Evolutionary conservation across 768 basidiomycete species (phyloP), one percentile per base, ranked within the genome.

Genomic region (Amanita brunnescens): DNA sequence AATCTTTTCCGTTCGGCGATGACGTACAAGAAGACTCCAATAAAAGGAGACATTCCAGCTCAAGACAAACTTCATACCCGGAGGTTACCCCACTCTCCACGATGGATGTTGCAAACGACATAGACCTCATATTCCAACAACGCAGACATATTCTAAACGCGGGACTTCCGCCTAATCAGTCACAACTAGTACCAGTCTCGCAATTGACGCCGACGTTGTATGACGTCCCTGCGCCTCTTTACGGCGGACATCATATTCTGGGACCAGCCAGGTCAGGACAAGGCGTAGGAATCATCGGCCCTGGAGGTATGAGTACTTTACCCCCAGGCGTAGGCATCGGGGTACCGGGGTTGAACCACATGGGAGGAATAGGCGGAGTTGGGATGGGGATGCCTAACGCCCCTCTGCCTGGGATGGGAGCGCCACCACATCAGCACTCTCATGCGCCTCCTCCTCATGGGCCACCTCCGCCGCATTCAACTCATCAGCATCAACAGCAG

Each of bases 101-200:
- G 0, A 61, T 62, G 24, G 81, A 83, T 33, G 70, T 81, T 29
- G 62, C 70, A 23, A 63, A 63, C 38, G 82, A 84, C 58, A 68
- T 83, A 24, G 79, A 81, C 2, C 76, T 70, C 55, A 68, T 84
- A 20, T 70, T 72, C 52, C 75, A 76, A 47, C 69, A 77, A 47
- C 71, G 73, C n/a, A 49, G 54, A 40, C 54, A 51, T 24, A 29
- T 24, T 13, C 18, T 53, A 4, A 39, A 43, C 18, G 12, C 30
- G 9, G 51, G 41, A 16, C n/a, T 45, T 2, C 26, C 41, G 21
- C 30, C 16, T 5, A 34, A 42, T 23, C 50, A 43, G 20, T 23
- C 10, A 14, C 50, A 33, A 33, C 18, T 44, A 26, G 41, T 24
- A 16, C 12, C 49, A 3, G 20, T n/a, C 14, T 26, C 50, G 5